A percentile compares a stretch with the other conserved stretches of the same genome.
Evolutionary conservation across 768 basidiomycete species (phyloP).

Genomic region (Dacryopinax spathularia): DNA sequence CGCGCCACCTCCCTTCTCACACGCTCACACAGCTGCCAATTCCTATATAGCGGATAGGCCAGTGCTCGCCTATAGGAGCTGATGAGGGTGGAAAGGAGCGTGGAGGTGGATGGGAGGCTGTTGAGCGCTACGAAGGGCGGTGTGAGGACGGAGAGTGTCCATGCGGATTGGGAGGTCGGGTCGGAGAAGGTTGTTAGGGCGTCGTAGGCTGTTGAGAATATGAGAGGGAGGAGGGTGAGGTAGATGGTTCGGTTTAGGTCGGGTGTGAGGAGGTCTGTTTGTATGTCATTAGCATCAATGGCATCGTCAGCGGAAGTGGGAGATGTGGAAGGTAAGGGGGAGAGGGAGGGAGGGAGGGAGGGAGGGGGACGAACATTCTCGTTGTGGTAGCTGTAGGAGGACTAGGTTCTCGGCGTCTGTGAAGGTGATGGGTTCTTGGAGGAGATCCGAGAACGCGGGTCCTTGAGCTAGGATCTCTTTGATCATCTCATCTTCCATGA

Average conservation of each 20-base stretch:
- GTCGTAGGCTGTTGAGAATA: slow-evolving; percentile 75
- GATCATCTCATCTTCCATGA: slow-evolving; percentile 60
- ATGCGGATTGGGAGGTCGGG: slow-evolving; percentile 76
- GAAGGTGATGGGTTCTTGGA: slow-evolving; percentile 29
- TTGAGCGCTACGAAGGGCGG: slow-evolving; percentile 76
- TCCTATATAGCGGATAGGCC: slow-evolving; percentile 65
- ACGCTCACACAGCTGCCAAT: slow-evolving; percentile 54
- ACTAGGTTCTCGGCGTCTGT: slow-evolving; percentile 56
- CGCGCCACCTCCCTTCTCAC: slow-evolving; percentile 51
- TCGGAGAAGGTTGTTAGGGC: slow-evolving; percentile 61
- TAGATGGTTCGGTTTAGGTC: slow-evolving; percentile 49
- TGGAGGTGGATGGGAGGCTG: slow-evolving; percentile 40
- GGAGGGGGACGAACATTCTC: slow-evolving; percentile 33
- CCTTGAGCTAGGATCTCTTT: slow-evolving; percentile 46
- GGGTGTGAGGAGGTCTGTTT: slow-evolving; percentile 45
- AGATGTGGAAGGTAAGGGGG: neutral
- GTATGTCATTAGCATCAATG: neutral
- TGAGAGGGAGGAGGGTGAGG: slow-evolving; percentile 50
- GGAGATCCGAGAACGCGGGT: slow-evolving; percentile 19
- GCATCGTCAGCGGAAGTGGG: too few relatives aligned
- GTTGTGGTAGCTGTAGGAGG: slow-evolving; percentile 43
- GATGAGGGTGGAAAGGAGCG: slow-evolving; percentile 38
- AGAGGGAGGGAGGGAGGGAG: too few relatives aligned
- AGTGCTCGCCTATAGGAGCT: slow-evolving; percentile 62
- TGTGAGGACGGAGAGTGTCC: slow-evolving; percentile 61